phyloP scores from a whole-genome alignment of 2,329 filamentous ascomycete species.

The Claviceps capensis region DNA sequence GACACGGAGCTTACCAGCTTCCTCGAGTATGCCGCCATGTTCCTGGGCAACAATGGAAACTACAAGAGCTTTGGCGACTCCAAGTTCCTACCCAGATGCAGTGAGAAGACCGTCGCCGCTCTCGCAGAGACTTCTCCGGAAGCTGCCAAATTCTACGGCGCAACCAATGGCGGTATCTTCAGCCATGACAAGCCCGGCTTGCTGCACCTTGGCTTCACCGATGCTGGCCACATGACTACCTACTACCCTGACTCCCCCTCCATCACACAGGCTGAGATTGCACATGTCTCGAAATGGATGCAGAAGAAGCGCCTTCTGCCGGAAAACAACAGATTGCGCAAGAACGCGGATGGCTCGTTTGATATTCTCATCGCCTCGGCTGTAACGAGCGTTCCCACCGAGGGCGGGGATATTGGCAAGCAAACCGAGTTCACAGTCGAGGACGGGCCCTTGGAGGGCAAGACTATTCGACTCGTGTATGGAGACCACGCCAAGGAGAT shows the following conservation, averaged over 20 bases:
- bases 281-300: conserved; percentile 57
- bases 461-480: conserved; percentile 57
- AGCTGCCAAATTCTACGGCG: conserved; percentile 49
- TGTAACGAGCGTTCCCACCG: conserved; percentile 40
- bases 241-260: conserved; percentile 67
- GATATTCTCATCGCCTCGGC: conserved; percentile 65
- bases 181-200: conserved; percentile 47
- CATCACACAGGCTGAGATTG: conserved; percentile 65
- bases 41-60: conserved; percentile 69
- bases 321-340: conserved; percentile 65
- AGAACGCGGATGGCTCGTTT: conserved; percentile 49
- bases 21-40: conserved; percentile 64
- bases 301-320: conserved; percentile 56
- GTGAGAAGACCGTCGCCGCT: conserved; percentile 47
- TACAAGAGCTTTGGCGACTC: conserved; percentile 81
- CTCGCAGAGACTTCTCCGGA: conserved; percentile 48
- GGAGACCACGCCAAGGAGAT: conserved; percentile 64
- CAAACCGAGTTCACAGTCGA: conserved; percentile 46
- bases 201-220: conserved; percentile 64
- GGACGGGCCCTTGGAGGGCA: conserved; percentile 47
- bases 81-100: conserved; percentile 66
- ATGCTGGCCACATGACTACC: conserved; percentile 63
- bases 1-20: conserved; percentile 53
- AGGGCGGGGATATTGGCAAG: conserved; percentile 56
- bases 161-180: conserved; percentile 60